phyloP scores from a whole-genome alignment of 176 grass and related monocot genomes.

The Raddia guianensis region DNA sequence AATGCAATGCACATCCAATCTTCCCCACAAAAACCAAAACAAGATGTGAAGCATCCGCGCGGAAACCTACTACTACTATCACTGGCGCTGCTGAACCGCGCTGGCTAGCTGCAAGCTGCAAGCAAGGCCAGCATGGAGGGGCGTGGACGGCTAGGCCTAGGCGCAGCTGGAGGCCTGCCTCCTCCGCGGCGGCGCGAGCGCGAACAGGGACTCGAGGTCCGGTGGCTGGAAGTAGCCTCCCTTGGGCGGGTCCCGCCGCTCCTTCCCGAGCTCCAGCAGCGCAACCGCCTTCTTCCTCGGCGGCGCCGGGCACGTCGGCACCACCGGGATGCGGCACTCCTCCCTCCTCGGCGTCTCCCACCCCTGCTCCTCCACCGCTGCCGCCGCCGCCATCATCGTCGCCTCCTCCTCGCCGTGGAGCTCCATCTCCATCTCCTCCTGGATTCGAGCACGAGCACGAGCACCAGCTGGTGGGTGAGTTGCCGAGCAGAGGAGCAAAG shows the following conservation, averaged over 20 bases:
- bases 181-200: constrained; percentile 45
- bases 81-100: not conserved
- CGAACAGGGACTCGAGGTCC: constrained; percentile 79
- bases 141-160: not conserved
- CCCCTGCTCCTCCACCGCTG: constrained; percentile 36
- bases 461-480: not conserved
- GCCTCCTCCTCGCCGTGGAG: not conserved
- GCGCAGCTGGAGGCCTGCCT: constrained; percentile 49
- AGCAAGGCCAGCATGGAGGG: not conserved
- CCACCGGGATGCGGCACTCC: constrained; percentile 66
- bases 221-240: constrained; percentile 80
- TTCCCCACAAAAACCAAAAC: constrained; percentile 5
- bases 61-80: not conserved
- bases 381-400: not conserved
- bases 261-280: not conserved
- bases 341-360: constrained; percentile 71
- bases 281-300: constrained; percentile 54
- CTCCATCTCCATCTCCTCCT: constrained; percentile 27
- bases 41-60: not conserved
- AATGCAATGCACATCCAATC: constrained; percentile 31
- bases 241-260: constrained; percentile 55
- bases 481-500: not conserved
- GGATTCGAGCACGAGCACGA: not conserved
- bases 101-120: not conserved
- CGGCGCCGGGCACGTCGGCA: constrained; percentile 54